Conservation (phyloP, 805 yeast genomes). For the Pichia heedii region DNA sequence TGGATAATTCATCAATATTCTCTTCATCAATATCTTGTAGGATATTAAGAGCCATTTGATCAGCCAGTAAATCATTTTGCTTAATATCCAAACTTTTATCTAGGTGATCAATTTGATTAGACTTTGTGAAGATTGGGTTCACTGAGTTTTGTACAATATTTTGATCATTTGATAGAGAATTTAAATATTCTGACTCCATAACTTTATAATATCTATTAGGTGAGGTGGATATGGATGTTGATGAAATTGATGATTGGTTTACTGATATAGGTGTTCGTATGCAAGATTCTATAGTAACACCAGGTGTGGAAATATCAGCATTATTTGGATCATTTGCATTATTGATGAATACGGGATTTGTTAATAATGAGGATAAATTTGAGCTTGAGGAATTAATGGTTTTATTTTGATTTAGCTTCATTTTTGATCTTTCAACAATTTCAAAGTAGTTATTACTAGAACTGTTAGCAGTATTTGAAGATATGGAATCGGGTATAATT, state of each 20-base stretch:
- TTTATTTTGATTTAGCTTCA: not conserved
- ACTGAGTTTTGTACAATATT: slow-evolving; percentile 9
- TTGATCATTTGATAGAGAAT: not conserved
- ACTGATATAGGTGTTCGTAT: not conserved
- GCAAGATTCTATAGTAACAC: not conserved
- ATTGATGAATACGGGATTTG: not conserved
- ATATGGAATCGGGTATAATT: slow-evolving; percentile 12
- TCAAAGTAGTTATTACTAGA: not conserved
- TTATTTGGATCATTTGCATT: not conserved
- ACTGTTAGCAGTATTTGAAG: slow-evolving; percentile 5
- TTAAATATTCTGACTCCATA: not conserved
- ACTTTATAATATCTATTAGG: not conserved
- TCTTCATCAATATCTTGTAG: slow-evolving; percentile 24
- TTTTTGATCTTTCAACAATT: not conserved
- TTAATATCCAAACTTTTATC: slow-evolving; percentile 18
- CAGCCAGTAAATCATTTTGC: slow-evolving; percentile 26
- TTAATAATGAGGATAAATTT: not conserved
- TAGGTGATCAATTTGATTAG: slow-evolving; percentile 27
- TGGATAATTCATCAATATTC: slow-evolving; percentile 23
- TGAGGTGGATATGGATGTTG: not conserved
- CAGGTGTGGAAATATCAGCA: not conserved
- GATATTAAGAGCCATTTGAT: slow-evolving; percentile 28
- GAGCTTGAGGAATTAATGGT: not conserved
- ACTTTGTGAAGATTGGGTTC: slow-evolving; percentile 21
- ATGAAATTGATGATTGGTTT: not conserved